Evolutionary conservation across 2,329 filamentous ascomycete genomes (phyloP).

Genomic region (Trichoderma oligosporum): DNA sequence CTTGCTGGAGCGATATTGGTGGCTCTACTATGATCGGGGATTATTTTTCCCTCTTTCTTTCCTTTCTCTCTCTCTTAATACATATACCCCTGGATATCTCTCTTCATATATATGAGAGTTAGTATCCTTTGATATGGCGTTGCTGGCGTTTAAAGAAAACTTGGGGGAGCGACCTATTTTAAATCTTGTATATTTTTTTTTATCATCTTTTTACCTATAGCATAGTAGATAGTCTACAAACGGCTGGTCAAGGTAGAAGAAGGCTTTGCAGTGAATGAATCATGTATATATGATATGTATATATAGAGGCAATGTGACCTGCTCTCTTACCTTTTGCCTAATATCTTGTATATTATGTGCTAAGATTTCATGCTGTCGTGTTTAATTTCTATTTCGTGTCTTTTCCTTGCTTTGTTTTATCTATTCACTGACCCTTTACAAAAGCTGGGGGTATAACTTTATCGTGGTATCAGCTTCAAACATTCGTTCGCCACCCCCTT

Average conservation of each 20-base stretch:
- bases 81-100: constrained; percentile 16
- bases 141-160: constrained; percentile 6
- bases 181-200: background rate
- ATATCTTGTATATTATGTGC: background rate
- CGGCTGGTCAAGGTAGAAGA: background rate
- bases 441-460: background rate
- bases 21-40: constrained; percentile 30
- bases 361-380: constrained; percentile 2
- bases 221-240: too few species aligned
- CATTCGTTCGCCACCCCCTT: constrained; percentile 47
- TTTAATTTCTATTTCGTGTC: background rate
- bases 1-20: constrained; percentile 38
- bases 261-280: background rate
- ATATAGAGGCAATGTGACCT: background rate
- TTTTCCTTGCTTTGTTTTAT: background rate
- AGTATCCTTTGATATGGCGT: constrained; percentile 5
- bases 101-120: background rate
- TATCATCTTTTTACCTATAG: too few species aligned
- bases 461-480: constrained; percentile 31
- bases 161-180: background rate
- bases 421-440: background rate
- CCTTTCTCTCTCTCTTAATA: background rate
- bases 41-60: background rate
- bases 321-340: background rate
- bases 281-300: constrained; percentile 2